Base-by-base conservation (phyloP, 345 rosid genomes). In the Anacardium occidentale region DNA sequence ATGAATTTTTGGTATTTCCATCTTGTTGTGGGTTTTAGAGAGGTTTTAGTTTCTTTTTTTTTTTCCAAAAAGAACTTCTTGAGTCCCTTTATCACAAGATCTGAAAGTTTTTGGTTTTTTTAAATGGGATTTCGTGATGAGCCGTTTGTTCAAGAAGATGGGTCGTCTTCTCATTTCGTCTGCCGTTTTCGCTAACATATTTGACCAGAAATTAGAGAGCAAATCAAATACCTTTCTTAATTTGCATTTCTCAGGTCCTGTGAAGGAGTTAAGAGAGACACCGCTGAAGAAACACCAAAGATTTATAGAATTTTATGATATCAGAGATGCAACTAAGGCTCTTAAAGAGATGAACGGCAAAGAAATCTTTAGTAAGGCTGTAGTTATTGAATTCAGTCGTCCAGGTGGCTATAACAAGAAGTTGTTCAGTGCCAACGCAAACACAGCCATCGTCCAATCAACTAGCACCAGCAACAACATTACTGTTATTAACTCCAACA, bases 211-310 rank as follows among this genome's bases (percentile, higher is more conserved):
- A 20, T 3, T 3, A 62, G 15, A 29, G 40, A 18, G 22, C 2
- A 10, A 25, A n/a, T 5, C 22, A 34, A 7, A 25, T 8, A 4
- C 45, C 50, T 26, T 64, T 0, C 29, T 40, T 52, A 13, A 21
- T 25, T 40, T 29, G 3, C 1, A 11, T 17, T 50, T 22, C 66
- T 25, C 63, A 94, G 98, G 98, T 48, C 71, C 77, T 2, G 89
- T 95, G 62, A 95, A 88, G 81, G 97, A 95, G 78, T 42, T 89
- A 54, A 81, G 99, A 73, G 99, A 89, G 80, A 95, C 99, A 2
- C 99, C 99, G 11, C 77, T 68, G 56, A 95, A 95, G 84, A 92
- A 81, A 77, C 89, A 87, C 59, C 99, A 95, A 37, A 82, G 89
- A 70, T 95, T 95, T 55, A 73, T 95, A 0, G 99, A 95, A 87